A percentile compares a stretch with the other conserved stretches of the same genome.
These are phyloP conservation scores for Fusarium coicis DNA, from an alignment of 2,329 filamentous ascomycete species.

Conservation along the genomic window DNA sequence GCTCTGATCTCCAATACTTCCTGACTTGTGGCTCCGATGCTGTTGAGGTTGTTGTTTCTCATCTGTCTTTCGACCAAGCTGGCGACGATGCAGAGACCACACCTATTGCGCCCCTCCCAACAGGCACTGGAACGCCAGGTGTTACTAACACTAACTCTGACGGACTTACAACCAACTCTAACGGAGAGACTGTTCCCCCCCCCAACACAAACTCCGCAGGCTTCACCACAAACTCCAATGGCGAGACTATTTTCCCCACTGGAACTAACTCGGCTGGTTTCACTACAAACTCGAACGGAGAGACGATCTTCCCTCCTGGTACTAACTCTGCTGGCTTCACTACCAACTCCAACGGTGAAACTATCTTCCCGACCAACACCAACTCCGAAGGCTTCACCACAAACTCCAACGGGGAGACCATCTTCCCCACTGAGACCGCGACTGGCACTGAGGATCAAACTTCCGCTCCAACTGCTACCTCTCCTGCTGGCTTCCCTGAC, in stretches of 20 bases:
- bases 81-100: constrained; percentile 49
- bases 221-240: accelerated
- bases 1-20: background rate
- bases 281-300: background rate
- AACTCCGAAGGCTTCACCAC: background rate
- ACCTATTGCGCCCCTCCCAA: background rate
- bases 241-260: background rate
- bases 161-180: background rate
- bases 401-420: background rate
- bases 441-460: constrained; percentile 40
- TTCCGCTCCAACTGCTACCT: constrained; percentile 39
- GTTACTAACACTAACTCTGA: background rate
- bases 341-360: too few species aligned
- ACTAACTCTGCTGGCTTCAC: background rate
- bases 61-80: background rate
- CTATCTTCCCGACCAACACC: background rate
- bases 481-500: constrained; percentile 30
- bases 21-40: background rate
- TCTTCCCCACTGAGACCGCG: constrained; percentile 1
- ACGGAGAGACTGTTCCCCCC: background rate
- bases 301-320: background rate
- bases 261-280: background rate
- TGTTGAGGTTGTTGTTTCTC: background rate
- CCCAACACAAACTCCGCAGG: background rate
- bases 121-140: background rate